Evolutionary conservation across 352 stramenopile genomes (phyloP).

Genomic region (Thraustotheca clavata): DNA sequence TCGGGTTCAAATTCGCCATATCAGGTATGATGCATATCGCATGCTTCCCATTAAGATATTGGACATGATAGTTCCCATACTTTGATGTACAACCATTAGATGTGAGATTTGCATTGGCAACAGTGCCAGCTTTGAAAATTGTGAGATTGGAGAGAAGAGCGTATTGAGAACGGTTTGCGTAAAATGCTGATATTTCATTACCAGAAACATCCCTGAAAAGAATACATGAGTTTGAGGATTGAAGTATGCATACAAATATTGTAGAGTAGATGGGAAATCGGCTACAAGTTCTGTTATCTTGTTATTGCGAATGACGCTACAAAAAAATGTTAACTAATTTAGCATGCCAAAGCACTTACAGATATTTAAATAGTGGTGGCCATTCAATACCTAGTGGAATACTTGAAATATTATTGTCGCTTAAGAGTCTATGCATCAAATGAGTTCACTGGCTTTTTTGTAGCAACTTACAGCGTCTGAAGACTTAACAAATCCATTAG

Average conservation of each 20-base stretch:
- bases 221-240: no score
- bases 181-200: slow-evolving; percentile 30
- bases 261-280: slow-evolving; percentile 29
- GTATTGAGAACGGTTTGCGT: slow-evolving; percentile 13
- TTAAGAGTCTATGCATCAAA: slow-evolving; percentile 15
- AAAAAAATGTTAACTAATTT: not conserved
- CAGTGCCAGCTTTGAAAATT: slow-evolving; percentile 23
- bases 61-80: no score
- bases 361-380: not conserved
- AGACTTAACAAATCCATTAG: slow-evolving; percentile 26
- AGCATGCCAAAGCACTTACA: not conserved
- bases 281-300: slow-evolving; percentile 32
- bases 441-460: no score
- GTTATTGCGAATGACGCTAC: slow-evolving; percentile 37
- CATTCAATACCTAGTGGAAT: not conserved
- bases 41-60: no score
- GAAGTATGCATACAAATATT: slow-evolving; percentile 35
- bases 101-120: slow-evolving; percentile 32
- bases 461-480: slow-evolving; percentile 27
- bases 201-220: slow-evolving; percentile 31
- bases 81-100: slow-evolving; percentile 26
- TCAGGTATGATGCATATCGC: no score
- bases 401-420: slow-evolving; percentile 18
- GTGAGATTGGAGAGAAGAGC: not conserved
- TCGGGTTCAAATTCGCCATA: no score